Percentiles rank a stretch among this genome's conserved stretches.
phyloP scores from a whole-genome alignment of 495 filamentous ascomycete species.

The Aspergillus hancockii region DNA sequence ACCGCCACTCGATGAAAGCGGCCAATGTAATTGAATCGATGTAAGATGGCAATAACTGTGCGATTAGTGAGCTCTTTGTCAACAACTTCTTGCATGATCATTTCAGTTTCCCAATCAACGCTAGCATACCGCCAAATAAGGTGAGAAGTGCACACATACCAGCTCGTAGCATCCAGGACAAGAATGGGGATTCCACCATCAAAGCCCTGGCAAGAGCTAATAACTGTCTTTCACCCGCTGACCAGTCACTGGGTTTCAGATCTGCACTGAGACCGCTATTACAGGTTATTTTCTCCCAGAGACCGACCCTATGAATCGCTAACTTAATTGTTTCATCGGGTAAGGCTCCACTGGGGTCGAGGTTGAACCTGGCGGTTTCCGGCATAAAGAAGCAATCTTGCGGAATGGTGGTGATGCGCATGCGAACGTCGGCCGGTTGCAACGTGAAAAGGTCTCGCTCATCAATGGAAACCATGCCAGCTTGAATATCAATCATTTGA shows the following conservation, averaged over 20 bases:
- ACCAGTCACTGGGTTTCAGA: constrained; percentile 21
- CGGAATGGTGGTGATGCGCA: constrained; percentile 10
- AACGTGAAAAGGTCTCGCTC: background rate
- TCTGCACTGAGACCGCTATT: constrained; percentile 14
- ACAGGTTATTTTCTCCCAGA: constrained; percentile 8
- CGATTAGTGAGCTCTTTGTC: constrained; percentile 34
- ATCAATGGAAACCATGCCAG: background rate
- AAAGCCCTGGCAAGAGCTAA: constrained; percentile 27
- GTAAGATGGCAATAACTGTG: constrained; percentile 47
- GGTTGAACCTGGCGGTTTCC: constrained; percentile 14
- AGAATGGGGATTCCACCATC: constrained; percentile 14
- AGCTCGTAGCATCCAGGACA: constrained; percentile 32
- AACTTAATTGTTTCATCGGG: background rate
- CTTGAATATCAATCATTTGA: background rate
- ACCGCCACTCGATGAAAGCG: constrained; percentile 44
- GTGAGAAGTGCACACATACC: constrained; percentile 16
- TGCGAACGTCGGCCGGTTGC: background rate
- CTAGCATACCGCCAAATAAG: constrained; percentile 8
- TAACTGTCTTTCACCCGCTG: constrained; percentile 24
- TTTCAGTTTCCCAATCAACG: constrained; percentile 27
- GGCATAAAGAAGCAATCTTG: constrained; percentile 18
- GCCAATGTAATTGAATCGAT: constrained; percentile 41
- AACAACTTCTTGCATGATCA: constrained; percentile 25
- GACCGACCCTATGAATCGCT: constrained; percentile 14
- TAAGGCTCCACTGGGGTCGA: constrained; percentile 5